Conservation (phyloP, 2,329 filamentous ascomycete species). For the Emmonsiellopsis sp. region DNA sequence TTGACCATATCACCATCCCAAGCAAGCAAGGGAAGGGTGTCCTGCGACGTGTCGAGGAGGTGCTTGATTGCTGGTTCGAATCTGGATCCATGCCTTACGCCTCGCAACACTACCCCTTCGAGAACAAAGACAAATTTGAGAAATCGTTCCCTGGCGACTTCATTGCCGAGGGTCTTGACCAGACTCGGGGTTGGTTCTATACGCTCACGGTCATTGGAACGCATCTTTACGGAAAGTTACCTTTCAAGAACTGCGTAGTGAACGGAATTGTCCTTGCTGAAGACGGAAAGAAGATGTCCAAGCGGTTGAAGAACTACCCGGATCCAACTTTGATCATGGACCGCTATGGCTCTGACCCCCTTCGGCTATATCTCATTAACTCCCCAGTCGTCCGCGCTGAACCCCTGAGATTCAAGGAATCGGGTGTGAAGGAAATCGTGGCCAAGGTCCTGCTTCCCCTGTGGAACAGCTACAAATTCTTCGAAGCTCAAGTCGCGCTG, state of each 20-base stretch:
- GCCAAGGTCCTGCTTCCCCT: constrained; percentile 81
- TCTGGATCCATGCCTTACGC: constrained; percentile 94
- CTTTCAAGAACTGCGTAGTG: constrained; percentile 94
- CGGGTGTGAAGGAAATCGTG: constrained; percentile 89
- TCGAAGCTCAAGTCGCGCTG: constrained; percentile 75
- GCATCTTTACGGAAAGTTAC: constrained; percentile 72
- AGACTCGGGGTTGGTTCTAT: constrained; percentile 96
- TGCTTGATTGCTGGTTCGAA: constrained; percentile 97
- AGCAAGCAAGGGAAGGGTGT: constrained; percentile 78
- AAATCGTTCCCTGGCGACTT: constrained; percentile 84
- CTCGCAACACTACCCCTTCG: constrained; percentile 84
- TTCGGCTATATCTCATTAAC: constrained; percentile 93
- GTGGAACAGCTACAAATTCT: constrained; percentile 98
- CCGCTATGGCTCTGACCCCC: constrained; percentile 82
- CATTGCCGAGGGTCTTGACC: constrained; percentile 86
- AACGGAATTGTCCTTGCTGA: constrained; percentile 91
- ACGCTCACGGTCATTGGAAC: constrained; percentile 81
- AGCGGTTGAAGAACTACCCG: constrained; percentile 91
- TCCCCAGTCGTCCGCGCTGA: constrained; percentile 90
- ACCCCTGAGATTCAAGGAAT: constrained; percentile 81
- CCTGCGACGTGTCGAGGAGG: constrained; percentile 73
- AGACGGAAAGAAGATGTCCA: constrained; percentile 98
- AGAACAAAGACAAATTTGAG: constrained; percentile 73
- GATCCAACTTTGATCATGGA: constrained; percentile 76
- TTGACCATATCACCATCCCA: constrained; percentile 90